Percentiles rank a stretch among this genome's conserved stretches.
phyloP scores from a whole-genome alignment of 768 basidiomycete genomes.

The Tulasnella sp. region DNA sequence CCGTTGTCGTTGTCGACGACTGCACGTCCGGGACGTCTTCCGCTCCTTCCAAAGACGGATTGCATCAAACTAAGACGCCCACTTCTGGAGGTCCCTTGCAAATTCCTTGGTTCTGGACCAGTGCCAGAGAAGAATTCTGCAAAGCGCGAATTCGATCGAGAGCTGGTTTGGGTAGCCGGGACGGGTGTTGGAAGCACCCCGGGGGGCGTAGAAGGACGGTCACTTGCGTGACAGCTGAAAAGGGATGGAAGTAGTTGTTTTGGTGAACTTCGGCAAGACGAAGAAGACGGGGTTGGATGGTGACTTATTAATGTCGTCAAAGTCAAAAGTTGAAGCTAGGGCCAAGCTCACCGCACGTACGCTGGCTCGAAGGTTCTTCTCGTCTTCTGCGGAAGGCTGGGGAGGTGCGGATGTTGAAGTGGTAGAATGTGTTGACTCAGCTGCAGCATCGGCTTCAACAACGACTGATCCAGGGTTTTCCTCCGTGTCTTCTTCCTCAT shows the following conservation, averaged over 20 bases:
- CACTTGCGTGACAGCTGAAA: slow-evolving; percentile 29
- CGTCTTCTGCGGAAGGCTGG: neutral
- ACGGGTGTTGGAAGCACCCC: slow-evolving; percentile 34
- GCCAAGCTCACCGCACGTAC: slow-evolving; percentile 22
- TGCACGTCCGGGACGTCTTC: neutral
- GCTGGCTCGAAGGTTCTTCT: neutral
- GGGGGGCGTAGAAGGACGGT: slow-evolving; percentile 35
- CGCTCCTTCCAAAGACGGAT: neutral
- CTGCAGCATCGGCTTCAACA: neutral
- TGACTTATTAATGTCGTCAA: slow-evolving; percentile 24
- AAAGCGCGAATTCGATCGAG: neutral
- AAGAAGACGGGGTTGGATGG: neutral
- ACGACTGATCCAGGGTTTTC: neutral
- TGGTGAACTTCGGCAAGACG: too few relatives aligned
- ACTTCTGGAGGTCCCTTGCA: slow-evolving; percentile 21
- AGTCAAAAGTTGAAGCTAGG: slow-evolving; percentile 22
- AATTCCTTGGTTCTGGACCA: neutral
- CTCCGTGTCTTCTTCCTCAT: neutral
- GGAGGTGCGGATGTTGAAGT: neutral
- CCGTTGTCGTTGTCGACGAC: neutral
- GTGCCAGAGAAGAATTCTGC: neutral
- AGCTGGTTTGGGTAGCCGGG: slow-evolving; percentile 35
- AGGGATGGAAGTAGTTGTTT: neutral
- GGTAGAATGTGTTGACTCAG: neutral
- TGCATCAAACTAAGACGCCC: slow-evolving; percentile 17